Evolutionary conservation across 73 alveolate species (phyloP).

Genomic region (Paraurostyla sp.): DNA sequence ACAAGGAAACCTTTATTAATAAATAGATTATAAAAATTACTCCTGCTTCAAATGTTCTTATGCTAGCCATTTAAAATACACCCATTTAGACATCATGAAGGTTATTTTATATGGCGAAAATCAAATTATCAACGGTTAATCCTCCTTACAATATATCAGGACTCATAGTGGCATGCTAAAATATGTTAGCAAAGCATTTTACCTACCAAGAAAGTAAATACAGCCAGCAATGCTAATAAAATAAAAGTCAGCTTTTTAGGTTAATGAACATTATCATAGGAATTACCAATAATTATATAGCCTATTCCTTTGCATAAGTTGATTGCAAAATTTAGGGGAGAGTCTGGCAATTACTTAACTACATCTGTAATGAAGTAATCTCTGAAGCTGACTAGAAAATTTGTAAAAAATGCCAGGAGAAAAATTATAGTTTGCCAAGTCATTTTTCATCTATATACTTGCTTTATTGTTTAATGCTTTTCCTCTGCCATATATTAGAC

Average conservation of each 20-base stretch:
- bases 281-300: constrained; percentile 16
- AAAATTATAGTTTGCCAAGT: constrained; percentile 23
- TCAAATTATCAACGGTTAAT: not conserved
- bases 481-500: constrained; percentile 11
- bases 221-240: not conserved
- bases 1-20: not conserved
- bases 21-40: not conserved
- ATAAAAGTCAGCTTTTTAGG: constrained; percentile 39
- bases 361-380: constrained; percentile 23
- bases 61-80: constrained; percentile 11
- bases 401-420: constrained; percentile 2
- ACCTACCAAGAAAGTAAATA: constrained; percentile 27
- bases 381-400: constrained; percentile 43
- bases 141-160: not conserved
- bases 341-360: constrained; percentile 10
- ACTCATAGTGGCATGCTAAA: constrained; percentile 32
- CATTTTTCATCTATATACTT: not conserved
- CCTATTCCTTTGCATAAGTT: constrained; percentile 44
- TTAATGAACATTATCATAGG: constrained; percentile 26
- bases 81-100: not conserved
- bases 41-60: constrained; percentile 40
- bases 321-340: not conserved
- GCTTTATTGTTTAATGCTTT: not conserved
- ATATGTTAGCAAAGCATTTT: not conserved
- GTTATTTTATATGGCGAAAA: not conserved